Evolutionary conservation across 805 yeast genomes (phyloP), one percentile per base, ranked within the genome.

Genomic region (Sungouiella blattae): DNA sequence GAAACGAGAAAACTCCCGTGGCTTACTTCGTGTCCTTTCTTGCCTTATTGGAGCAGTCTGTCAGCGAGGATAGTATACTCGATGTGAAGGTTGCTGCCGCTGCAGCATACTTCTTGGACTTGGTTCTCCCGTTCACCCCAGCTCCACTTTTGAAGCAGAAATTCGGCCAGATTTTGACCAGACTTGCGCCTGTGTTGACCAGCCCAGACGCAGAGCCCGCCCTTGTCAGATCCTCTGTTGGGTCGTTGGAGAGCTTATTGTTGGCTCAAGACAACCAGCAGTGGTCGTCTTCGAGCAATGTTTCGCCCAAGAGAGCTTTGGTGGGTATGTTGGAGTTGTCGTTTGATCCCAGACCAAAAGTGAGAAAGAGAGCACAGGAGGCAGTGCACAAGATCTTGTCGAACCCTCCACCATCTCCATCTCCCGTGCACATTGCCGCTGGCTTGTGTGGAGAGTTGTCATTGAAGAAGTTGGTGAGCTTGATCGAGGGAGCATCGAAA

Each of bases 311-410:
- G 53, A 77, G 94, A 69, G 96, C 93, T 28, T 63, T 88, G 39
- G 72, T 75, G 26, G 95, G 91, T 30, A 61, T 89, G 40, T 62
- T 89, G 40, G 87, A 85, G 56, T 70, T 87, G 42, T 77, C 91
- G 0, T 63, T 86, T 28, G 97, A 93, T 60, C 83, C 84, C 30
- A 77, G 98, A 55, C 98, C 98, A 24, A 93, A 93, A 52, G 95
- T 93, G 9, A 78, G 98, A 58, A 87, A 84, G 74, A 82, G 97
- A 67, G 95, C 98, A 1, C 83, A 81, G 51, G 98, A 93, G 39
- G 85, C 97, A 2, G 72, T 93, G n/a, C 63, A 71, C 32, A 72
- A 68, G 3, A 66, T 93, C 20, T 64, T 93, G 41, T 46, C 63
- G 2, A 73, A 73, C 42, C 82, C 85, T 3, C 94, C 96, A 8